Evolutionary conservation across 352 stramenopile species (phyloP), one percentile per base, ranked within the genome.

Genomic region (Vaucheria bursata): DNA sequence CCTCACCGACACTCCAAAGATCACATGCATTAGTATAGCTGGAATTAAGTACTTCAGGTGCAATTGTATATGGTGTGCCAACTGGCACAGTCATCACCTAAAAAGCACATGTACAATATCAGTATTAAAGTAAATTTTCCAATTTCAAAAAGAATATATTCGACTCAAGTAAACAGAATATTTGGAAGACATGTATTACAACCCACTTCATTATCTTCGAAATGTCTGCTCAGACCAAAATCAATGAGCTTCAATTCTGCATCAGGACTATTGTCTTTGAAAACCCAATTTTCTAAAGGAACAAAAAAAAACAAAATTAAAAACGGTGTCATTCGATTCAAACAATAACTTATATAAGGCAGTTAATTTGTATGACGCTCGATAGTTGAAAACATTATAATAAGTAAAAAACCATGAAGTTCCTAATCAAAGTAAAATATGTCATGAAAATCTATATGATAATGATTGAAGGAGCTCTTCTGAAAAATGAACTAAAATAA

Each of bases 61-160:
- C 92, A 67, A 97, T 96, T 85, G 95, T 96, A 85, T 97, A 97
- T 0, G 92, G 91, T 40, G 92, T 97, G 5, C 92, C 92, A 31
- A 96, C 91, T 3, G 93, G 91, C 5, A 92, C 95, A 50, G 91
- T 94, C 92, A 97, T 97, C 64, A 94, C 88, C 74, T 89, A 34
- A 2, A 12, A 25, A n/a, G n/a, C n/a, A n/a, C n/a, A n/a, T n/a
- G n/a, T n/a, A n/a, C n/a, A n/a, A n/a, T n/a, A n/a, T n/a, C n/a
- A n/a, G n/a, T n/a, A n/a, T n/a, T n/a, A n/a, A n/a, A n/a, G n/a
- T n/a, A n/a, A n/a, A n/a, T n/a, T n/a, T n/a, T n/a, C n/a, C n/a
- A n/a, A n/a, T n/a, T n/a, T n/a, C n/a, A n/a, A n/a, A n/a, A n/a
- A n/a, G n/a, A n/a, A n/a, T n/a, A n/a, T n/a, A n/a, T n/a, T n/a